Base-by-base conservation (phyloP, 176 grass and related monocot genomes). In the Paspalum vaginatum region DNA sequence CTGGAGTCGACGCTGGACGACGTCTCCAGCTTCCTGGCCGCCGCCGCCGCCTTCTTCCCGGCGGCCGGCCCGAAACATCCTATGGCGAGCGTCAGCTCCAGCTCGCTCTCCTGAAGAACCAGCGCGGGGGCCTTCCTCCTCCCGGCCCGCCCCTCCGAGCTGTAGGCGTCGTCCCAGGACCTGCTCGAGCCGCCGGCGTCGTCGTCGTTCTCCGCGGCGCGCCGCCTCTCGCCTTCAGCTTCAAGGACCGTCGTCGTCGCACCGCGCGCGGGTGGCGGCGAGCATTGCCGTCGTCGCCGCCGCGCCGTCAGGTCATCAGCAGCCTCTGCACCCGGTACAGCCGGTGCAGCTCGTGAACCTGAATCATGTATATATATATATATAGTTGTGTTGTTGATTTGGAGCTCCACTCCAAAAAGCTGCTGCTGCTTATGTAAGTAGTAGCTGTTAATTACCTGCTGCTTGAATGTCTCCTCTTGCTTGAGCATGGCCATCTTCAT, bases 401-500 rank as follows among this genome's bases (percentile, higher is more conserved):
- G 62, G 45, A 41, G 6, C 7, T 27, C 52, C 24, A 48, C 16
- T 6, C 48, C 48, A 50, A 50, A 4, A 46, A 32, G 32, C 32
- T 32, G 22, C 7, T 37, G 32, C 39, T 51, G 44, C 52, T 42
- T 43, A 81, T 32, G 3, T 32, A n/a, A n/a, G n/a, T n/a, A n/a
- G n/a, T n/a, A 32, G 32, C 32, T 32, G 11, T 47, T 47, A 21
- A 8, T 70, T 50, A 70, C 90, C 86, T 92, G 90, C 24, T 76
- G 62, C 46, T 62, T 92, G 56, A 92, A 92, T 11, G 76, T 76
- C 68, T 83, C 79, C 65, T 88, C 90, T 66, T 92, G 90, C 43
- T 76, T 88, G 41, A 88, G 59, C 79, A 92, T 86, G 79, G 90
- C 79, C 77, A 76, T 80, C 86, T 88, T 92, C 86, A 88, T 86